phyloP scores from a whole-genome alignment of 2,329 filamentous ascomycete species.

The Simplicillium aogashimaense region DNA sequence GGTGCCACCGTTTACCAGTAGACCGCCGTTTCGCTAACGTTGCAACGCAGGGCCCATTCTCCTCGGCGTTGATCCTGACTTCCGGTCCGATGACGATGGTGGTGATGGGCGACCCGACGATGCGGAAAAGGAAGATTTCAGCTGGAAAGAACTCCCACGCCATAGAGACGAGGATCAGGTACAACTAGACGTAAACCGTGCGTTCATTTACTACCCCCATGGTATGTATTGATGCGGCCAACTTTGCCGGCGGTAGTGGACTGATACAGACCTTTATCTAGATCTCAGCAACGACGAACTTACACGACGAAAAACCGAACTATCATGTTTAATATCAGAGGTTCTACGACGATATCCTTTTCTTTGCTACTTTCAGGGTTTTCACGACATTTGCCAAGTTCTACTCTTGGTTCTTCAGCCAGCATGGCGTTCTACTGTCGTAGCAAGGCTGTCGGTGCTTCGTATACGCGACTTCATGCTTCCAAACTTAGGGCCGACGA shows the following conservation, averaged over 20 bases:
- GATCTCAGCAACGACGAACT: slow-evolving; percentile 62
- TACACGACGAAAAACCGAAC: slow-evolving; percentile 59
- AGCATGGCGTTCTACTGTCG: slow-evolving; percentile 46
- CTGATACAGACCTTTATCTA: slow-evolving; percentile 20
- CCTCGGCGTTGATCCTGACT: slow-evolving; percentile 3
- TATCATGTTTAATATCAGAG: slow-evolving; percentile 71
- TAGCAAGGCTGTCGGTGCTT: slow-evolving; percentile 76
- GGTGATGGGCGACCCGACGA: slow-evolving; percentile 4
- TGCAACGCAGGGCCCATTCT: slow-evolving; percentile 8
- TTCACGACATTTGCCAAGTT: slow-evolving; percentile 97
- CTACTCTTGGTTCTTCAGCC: slow-evolving; percentile 75
- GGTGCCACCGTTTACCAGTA: background rate
- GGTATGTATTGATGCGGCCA: slow-evolving; percentile 41
- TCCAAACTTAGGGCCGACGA: slow-evolving; percentile 69
- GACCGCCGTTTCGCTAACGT: background rate
- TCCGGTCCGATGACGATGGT: slow-evolving; percentile 8
- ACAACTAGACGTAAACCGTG: slow-evolving; percentile 80
- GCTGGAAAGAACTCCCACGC: slow-evolving; percentile 55
- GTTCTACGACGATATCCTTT: slow-evolving; percentile 73
- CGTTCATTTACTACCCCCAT: slow-evolving; percentile 93
- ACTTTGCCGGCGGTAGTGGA: background rate
- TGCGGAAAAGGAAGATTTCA: background rate
- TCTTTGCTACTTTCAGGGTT: slow-evolving; percentile 95
- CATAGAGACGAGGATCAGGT: slow-evolving; percentile 90
- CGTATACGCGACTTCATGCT: slow-evolving; percentile 98